Evolutionary conservation across 495 filamentous ascomycete species (phyloP), one percentile per base, ranked within the genome.

Genomic region (Penicillium salamii): DNA sequence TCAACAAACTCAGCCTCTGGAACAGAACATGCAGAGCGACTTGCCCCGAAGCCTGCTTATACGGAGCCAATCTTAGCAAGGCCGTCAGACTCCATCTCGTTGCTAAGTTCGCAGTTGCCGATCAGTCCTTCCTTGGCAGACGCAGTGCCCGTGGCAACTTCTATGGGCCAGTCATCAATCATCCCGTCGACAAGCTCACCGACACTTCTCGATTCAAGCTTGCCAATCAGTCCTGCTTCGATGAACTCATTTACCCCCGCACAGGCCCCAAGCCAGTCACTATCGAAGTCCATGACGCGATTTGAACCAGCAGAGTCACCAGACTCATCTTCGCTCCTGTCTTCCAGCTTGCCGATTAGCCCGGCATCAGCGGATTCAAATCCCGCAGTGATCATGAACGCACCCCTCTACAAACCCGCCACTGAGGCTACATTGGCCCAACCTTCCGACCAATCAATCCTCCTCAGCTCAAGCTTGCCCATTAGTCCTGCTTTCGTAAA

Each of bases 401-500:
- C 3, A 26, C 23, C 8, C 8, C 3, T 14, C 35, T 17, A 26
- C 46, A 32, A 32, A 39, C 12, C n/a, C 19, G 18, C 46, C 28
- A 26, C 29, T 13, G 32, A 48, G 3, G 13, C 17, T 13, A 23
- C 12, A 11, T 31, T 18, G 45, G 36, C 34, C 14, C 15, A 20
- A 13, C 17, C 17, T 20, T 29, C 15, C 14, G 24, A 17, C 2
- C 18, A 23, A 21, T 15, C 46, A 3, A 23, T 19, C n/a, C n/a
- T 48, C n/a, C 28, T 32, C 12, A 23, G 12, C 29, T 48, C 46
- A 2, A 39, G 20, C 3, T 32, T 48, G n/a, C 46, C 46, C 7
- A 48, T 48, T 17, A 48, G 36, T n/a, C 46, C 46, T 15, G 35
- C 46, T 13, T 26, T 39, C 12, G 14, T 12, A 23, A 39, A 18